phyloP scores from a whole-genome alignment of 306 rosid species.

The Urtica urens region DNA sequence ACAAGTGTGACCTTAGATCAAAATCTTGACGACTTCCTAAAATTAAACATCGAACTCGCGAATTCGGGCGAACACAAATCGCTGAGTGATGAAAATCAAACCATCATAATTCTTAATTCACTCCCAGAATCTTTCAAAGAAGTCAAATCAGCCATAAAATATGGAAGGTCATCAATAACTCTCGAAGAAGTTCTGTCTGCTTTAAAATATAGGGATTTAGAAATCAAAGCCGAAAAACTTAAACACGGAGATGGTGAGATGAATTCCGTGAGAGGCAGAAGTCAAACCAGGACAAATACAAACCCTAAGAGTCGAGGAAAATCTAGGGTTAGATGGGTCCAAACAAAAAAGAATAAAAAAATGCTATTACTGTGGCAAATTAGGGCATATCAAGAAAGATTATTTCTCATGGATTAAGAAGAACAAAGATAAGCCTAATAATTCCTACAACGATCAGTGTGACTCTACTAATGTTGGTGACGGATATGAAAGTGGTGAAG shows the following conservation, averaged over 20 bases:
- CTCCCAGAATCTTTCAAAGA: neutral
- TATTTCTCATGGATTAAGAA: neutral
- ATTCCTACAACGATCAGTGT: neutral
- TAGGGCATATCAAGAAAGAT: neutral
- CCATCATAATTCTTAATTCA: neutral
- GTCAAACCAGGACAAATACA: neutral
- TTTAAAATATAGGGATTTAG: neutral
- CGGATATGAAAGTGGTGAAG: neutral
- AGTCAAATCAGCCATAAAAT: neutral
- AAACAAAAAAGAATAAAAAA: neutral
- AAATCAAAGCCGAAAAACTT: neutral
- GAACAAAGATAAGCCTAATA: neutral
- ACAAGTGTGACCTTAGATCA: neutral
- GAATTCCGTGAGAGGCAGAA: neutral
- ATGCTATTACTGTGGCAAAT: neutral
- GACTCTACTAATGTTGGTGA: neutral
- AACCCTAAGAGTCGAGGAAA: neutral
- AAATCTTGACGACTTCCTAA: neutral
- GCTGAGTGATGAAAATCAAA: neutral
- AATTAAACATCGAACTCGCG: neutral
- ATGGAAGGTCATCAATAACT: neutral
- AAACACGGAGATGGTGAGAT: neutral
- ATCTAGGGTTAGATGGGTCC: neutral
- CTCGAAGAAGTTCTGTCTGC: neutral
- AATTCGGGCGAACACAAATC: neutral